These are phyloP conservation scores for Otatea glauca DNA, from an alignment of 176 grass and related monocot species.

Conservation along the genomic window DNA sequence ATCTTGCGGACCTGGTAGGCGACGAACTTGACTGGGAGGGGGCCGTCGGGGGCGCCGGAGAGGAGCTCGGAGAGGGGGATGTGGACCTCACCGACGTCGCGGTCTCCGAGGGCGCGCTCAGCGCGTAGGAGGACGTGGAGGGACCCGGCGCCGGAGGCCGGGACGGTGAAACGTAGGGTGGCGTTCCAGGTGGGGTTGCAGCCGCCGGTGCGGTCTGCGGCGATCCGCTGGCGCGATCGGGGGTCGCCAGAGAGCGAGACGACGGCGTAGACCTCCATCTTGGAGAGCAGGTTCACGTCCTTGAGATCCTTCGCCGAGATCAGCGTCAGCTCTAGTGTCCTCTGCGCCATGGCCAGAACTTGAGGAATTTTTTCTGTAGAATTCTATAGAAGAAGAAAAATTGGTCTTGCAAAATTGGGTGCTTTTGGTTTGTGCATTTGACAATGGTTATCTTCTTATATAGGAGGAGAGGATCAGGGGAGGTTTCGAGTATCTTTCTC, in stretches of 20 bases:
- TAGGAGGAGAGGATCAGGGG: not conserved
- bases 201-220: conserved; percentile 60
- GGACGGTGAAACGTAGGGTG: conserved; percentile 52
- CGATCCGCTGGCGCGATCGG: conserved; percentile 48
- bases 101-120: conserved; percentile 71
- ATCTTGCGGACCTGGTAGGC: conserved; percentile 73
- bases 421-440: not conserved
- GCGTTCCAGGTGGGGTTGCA: conserved; percentile 81
- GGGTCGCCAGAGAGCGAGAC: conserved; percentile 70
- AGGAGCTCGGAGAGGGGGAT: conserved; percentile 79
- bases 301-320: conserved; percentile 88
- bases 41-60: conserved; percentile 38
- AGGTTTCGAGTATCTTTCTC: conserved; percentile 8
- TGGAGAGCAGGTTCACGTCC: conserved; percentile 71
- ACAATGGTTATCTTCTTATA: not conserved
- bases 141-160: conserved; percentile 18
- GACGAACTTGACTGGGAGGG: conserved; percentile 57
- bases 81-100: conserved; percentile 80
- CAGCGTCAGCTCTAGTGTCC: conserved; percentile 69
- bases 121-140: conserved; percentile 69
- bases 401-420: not conserved
- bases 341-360: conserved; percentile 49
- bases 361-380: not conserved
- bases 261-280: conserved; percentile 82
- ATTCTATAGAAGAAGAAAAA: not conserved